Evolutionary conservation across 805 yeast species (phyloP).

Genomic region (Saitoella complicata): DNA sequence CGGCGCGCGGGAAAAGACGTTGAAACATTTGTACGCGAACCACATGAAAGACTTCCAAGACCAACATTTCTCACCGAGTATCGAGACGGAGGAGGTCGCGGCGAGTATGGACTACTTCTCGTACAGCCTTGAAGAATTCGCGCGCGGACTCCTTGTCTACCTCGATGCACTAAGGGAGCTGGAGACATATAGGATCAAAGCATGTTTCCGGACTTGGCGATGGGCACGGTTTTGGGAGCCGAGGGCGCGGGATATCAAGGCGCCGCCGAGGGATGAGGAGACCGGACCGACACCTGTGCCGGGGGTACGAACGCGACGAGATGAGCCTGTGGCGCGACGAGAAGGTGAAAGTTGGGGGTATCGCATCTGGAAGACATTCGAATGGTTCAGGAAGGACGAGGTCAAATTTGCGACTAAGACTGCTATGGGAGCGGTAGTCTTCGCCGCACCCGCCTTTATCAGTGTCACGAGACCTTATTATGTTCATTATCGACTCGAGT

Average conservation of each 20-base stretch:
- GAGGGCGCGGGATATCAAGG: constrained; percentile 3
- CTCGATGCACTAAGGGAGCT: constrained; percentile 25
- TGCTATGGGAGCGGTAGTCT: constrained; percentile 54
- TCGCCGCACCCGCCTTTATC: constrained; percentile 52
- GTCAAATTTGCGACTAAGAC: constrained; percentile 67
- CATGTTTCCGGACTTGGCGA: constrained; percentile 25
- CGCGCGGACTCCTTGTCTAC: constrained; percentile 33
- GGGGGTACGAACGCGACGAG: constrained; percentile 10
- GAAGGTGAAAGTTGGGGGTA: constrained; percentile 6
- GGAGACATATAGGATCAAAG: constrained; percentile 12
- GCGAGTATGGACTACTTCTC: constrained; percentile 75
- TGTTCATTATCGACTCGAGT: constrained; percentile 58
- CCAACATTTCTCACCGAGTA: constrained; percentile 25
- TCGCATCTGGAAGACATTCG: constrained; percentile 25
- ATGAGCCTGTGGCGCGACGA: constrained; percentile 8
- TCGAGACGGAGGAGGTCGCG: constrained; percentile 61
- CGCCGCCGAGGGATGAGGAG: constrained; percentile 3
- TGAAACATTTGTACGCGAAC: constrained; percentile 41
- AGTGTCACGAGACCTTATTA: constrained; percentile 39
- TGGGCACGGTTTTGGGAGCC: constrained; percentile 40
- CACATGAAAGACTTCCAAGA: constrained; percentile 30
- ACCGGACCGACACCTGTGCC: constrained; percentile 1
- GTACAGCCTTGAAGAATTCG: constrained; percentile 43
- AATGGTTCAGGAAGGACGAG: constrained; percentile 43
- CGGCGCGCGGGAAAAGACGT: constrained; percentile 39